A percentile compares a stretch with the other conserved stretches of the same genome.
Evolutionary conservation across 2,329 filamentous ascomycete species (phyloP).

Genomic region (Cyphellophora attinorum): DNA sequence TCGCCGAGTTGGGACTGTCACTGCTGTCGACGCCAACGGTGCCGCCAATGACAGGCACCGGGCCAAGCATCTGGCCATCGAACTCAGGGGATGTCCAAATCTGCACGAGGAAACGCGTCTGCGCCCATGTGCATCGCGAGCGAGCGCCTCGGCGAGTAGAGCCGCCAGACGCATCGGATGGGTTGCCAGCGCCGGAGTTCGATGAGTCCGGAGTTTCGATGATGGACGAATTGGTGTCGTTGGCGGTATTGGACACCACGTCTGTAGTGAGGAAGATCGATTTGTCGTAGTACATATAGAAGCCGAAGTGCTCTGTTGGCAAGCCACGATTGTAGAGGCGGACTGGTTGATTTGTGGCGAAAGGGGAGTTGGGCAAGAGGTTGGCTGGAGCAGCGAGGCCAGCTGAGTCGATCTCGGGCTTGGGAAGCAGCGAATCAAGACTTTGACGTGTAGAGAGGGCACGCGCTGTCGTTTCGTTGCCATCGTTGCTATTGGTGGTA

Average conservation of each 20-base stretch:
- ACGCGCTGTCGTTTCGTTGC: no score
- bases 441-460: no score
- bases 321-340: conserved; percentile 76
- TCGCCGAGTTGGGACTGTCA: conserved; percentile 26
- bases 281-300: conserved; percentile 86
- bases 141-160: conserved; percentile 35
- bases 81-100: conserved; percentile 49
- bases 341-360: conserved; percentile 61
- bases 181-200: conserved; percentile 11
- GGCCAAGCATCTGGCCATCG: conserved; percentile 1
- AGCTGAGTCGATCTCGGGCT: conserved; percentile 28
- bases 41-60: conserved; percentile 13
- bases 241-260: conserved; percentile 34
- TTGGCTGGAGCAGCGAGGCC: conserved; percentile 63
- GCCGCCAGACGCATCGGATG: conserved; percentile 40
- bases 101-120: conserved; percentile 52
- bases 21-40: conserved; percentile 15
- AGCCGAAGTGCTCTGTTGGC: conserved; percentile 78
- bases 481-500: conserved; percentile 10
- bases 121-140: conserved; percentile 47
- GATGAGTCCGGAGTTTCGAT: conserved; percentile 7
- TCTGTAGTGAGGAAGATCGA: conserved; percentile 68
- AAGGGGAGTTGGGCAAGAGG: conserved; percentile 51
- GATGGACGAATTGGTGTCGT: conserved; percentile 21
- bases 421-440: conserved; percentile 11